Base-by-base conservation (phyloP, 2,329 filamentous ascomycete genomes). In the Microdochium trichocladiopsis region DNA sequence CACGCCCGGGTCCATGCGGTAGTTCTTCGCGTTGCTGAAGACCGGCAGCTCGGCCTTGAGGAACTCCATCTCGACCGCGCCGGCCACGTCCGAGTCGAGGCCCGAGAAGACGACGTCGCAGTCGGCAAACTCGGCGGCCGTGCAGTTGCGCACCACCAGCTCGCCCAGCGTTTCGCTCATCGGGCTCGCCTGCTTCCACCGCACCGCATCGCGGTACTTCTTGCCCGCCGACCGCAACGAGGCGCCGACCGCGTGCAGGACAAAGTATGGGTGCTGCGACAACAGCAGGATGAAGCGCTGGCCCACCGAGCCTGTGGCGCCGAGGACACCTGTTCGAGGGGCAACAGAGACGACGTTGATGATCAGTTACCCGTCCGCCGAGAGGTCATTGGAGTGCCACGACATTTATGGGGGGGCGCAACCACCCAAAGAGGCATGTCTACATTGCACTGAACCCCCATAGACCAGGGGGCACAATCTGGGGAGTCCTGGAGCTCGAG, bases 11-110 rank as follows among this genome's bases (percentile, higher is more conserved):
- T 96, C 86, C 67, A 87, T 87, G 62, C 94, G 88, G 79, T 96
- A 90, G 81, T 96, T 97, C 73, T 96, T 96, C 50, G 94, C 92
- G 71, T 97, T 99, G 63, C 91, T 96, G 77, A 99, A 97, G 68
- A 96, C 88, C 63, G 90, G 84, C 50, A 96, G 83, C 65, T 96
- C 86, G 55, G 90, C 86, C 66, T 87, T 87, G 64, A 95, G 80
- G 70, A 97, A 97, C 60, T 88, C 88, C 81, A 89, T 89, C 71
- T 97, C 92, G 66, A 95, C 87, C 24, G 96, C 88, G 50, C 91
- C 91, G 37, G 94, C 94, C 52, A 96, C 87, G 72, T 95, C 90
- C 57, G 90, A 87, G 73, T 97, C 93, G 56, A 97, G 77, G 3
- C 94, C 94, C 56, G 87, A 93, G 71, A 97, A 97, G 55, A 97